A percentile compares a stretch with the other conserved stretches of the same genome.
Conservation (phyloP, 2,329 filamentous ascomycete genomes). For the Beauveria brongniartii region DNA sequence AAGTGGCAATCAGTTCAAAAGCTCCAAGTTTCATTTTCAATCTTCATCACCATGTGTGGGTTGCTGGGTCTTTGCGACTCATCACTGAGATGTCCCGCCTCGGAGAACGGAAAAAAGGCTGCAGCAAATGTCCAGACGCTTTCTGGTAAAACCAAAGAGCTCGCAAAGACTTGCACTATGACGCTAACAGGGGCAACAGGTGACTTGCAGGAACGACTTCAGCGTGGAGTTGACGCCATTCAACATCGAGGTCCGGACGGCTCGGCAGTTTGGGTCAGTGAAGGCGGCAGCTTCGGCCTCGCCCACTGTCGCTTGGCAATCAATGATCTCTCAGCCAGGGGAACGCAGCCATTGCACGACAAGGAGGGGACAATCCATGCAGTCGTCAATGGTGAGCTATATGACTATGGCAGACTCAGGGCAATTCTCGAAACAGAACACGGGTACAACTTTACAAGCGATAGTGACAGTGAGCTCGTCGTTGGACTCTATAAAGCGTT, state of each 20-base stretch:
- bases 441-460: constrained; percentile 36
- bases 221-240: neutral
- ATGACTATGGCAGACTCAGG: constrained; percentile 41
- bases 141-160: too few relatives aligned
- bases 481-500: constrained; percentile 30
- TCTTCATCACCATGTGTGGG: too few relatives aligned
- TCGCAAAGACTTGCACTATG: too few relatives aligned
- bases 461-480: constrained; percentile 44
- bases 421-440: constrained; percentile 22
- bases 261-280: neutral
- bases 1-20: too few relatives aligned
- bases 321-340: constrained; percentile 39
- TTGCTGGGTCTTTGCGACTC: too few relatives aligned
- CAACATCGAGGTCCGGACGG: constrained; percentile 1
- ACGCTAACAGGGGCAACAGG: too few relatives aligned
- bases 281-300: constrained; percentile 19
- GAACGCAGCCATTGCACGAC: constrained; percentile 36
- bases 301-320: constrained; percentile 45
- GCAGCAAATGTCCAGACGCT: too few relatives aligned
- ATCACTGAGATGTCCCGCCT: too few relatives aligned
- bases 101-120: too few relatives aligned
- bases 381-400: constrained; percentile 53
- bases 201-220: too few relatives aligned
- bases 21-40: too few relatives aligned
- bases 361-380: constrained; percentile 36